Evolutionary conservation across 1,284 basidiomycete genomes (phyloP), one percentile per base, ranked within the genome.

Genomic region (Anthracocystis panici-leucophaei): DNA sequence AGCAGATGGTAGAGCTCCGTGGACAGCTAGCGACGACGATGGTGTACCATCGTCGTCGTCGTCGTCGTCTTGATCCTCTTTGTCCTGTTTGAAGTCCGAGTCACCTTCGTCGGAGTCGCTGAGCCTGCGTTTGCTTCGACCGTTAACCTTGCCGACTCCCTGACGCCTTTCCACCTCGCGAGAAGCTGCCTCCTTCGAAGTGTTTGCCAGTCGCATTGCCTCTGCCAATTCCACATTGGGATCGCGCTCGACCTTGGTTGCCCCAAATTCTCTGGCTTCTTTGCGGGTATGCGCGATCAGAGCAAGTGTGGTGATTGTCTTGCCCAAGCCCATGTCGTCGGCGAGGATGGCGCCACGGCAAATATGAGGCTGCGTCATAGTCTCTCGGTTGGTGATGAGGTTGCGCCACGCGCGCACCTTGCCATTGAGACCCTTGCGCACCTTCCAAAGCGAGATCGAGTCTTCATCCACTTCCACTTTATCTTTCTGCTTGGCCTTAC

Each of bases 271-370:
- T 25, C 86, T 87, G 5, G 97, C 93, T 0, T 92, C 90, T 40
- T 85, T 76, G 25, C 93, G 87, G 2, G 96, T 98, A 21, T 92
- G 90, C 4, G 94, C 95, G 58, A 99, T 92, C 56, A 99, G 89
- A 5, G 96, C 92, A 38, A 90, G 88, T 41, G 97, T 91, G 31
- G 95, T 94, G 58, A 99, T 94, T 0, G 97, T 99, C 87, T 99
- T 99, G 29, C 97, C 97, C 14, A 99, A 89, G 79, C 97, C 97
- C 95, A 98, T 87, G 52, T 87, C 87, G 70, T 87, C 87, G 25
- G 87, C 87, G 38, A 99, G 88, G 76, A 99, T 95, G 1, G 95
- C 90, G 27, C 96, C 94, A 85, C 93, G 94, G 46, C 92, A 89
- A 82, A 97, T 84, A 2, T 78, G 77, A 90, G 75, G 88, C 83